phyloP scores from a whole-genome alignment of 805 yeast species.

The Diddensiella santjacobensis region DNA sequence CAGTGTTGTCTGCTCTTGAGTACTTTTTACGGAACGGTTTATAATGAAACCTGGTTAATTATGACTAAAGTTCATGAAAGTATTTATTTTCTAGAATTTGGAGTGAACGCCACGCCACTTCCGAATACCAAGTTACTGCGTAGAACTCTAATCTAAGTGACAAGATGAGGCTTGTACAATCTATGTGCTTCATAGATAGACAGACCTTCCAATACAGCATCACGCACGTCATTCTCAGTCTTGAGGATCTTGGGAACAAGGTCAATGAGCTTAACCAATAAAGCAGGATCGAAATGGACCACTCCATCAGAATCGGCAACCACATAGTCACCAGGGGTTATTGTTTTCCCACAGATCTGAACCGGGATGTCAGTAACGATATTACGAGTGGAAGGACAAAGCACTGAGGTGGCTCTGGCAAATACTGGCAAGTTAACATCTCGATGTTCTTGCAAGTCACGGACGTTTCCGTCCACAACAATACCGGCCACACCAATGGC shows the following conservation, averaged over 20 bases:
- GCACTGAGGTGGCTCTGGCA: conserved; percentile 14
- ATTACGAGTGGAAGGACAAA: conserved; percentile 14
- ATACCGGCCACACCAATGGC: conserved; percentile 13
- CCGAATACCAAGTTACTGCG: no score
- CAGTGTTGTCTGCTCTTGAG: no score
- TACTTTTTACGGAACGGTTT: no score
- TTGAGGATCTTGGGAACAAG: conserved; percentile 11
- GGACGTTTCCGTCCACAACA: conserved; percentile 15
- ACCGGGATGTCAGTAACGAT: conserved; percentile 45
- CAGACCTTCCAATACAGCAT: conserved; percentile 11
- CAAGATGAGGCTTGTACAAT: conserved; percentile 15
- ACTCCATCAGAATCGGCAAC: conserved; percentile 17
- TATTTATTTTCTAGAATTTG: no score
- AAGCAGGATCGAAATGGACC: conserved; percentile 10
- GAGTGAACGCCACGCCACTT: no score
- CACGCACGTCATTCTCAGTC: conserved; percentile 13
- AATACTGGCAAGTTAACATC: conserved; percentile 12
- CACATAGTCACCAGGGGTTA: conserved; percentile 47
- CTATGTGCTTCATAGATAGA: conserved; percentile 15
- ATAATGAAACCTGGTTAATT: no score
- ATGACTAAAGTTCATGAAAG: no score
- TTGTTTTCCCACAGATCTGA: conserved; percentile 78
- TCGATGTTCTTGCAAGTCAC: conserved; percentile 17
- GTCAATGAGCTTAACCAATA: conserved; percentile 10
- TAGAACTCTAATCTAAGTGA: neutral